Evolutionary conservation across 1,139 yeast species (phyloP).

Genomic region (Maudiozyma humilis): DNA sequence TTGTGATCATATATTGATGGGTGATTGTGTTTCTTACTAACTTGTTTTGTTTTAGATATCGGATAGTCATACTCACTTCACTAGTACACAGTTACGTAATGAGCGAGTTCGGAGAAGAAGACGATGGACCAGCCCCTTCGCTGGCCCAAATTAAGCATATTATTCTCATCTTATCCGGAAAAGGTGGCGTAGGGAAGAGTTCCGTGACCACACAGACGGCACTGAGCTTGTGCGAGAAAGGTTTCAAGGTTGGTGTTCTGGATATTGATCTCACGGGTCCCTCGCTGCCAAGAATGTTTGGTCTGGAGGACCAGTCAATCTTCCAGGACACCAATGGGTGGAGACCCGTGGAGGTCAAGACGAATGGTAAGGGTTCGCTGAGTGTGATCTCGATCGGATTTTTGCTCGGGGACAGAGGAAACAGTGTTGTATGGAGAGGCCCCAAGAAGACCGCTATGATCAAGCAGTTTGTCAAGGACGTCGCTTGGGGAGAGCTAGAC

Average conservation of each 20-base stretch:
- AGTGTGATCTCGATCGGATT: constrained; percentile 89
- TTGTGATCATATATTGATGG: no score
- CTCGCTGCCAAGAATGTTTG: constrained; percentile 92
- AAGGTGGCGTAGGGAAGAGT: constrained; percentile 98
- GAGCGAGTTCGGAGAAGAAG: constrained; percentile 10
- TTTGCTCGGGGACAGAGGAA: constrained; percentile 70
- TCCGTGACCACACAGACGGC: constrained; percentile 93
- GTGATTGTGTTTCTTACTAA: no score
- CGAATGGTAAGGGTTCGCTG: constrained; percentile 29
- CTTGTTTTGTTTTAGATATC: no score
- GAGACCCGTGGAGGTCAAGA: constrained; percentile 62
- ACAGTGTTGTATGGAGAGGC: constrained; percentile 96
- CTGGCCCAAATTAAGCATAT: constrained; percentile 64
- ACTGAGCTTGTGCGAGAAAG: constrained; percentile 58
- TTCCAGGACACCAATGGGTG: constrained; percentile 81
- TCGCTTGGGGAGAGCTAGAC: constrained; percentile 80
- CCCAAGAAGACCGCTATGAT: constrained; percentile 98
- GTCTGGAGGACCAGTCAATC: constrained; percentile 70
- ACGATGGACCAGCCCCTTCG: constrained; percentile 41
- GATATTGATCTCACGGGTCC: constrained; percentile 98
- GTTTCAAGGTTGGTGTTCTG: constrained; percentile 78
- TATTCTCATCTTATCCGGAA: constrained; percentile 75
- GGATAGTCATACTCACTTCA: no score
- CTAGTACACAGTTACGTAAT: no score
- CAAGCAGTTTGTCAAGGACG: constrained; percentile 83